phyloP scores from a whole-genome alignment of 148 eudicot species.

The Rhododendron vialii region DNA sequence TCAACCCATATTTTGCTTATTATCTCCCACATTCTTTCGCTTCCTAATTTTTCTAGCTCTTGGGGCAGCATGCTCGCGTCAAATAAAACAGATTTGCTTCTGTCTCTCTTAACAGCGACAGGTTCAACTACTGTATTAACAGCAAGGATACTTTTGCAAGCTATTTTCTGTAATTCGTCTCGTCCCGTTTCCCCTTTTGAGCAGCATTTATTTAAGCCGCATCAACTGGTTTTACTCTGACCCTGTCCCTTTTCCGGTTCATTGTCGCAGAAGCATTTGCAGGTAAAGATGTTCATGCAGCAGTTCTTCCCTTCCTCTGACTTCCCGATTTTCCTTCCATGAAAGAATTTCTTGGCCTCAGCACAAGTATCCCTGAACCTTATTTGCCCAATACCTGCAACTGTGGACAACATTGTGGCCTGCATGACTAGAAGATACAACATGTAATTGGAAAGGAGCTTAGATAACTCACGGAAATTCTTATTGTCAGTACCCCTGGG shows the following conservation, averaged over 20 bases:
- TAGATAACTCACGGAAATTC: conserved; percentile 11
- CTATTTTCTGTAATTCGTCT: neutral
- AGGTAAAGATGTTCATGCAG: neutral
- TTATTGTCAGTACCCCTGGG: neutral
- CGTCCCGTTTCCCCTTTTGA: neutral
- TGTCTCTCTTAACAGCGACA: conserved; percentile 9
- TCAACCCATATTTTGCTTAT: conserved; percentile 22
- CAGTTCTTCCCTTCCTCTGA: neutral
- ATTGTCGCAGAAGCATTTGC: neutral
- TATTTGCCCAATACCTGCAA: conserved; percentile 33
- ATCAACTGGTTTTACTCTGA: neutral
- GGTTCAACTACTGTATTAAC: neutral
- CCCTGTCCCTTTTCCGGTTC: neutral
- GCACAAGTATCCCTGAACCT: conserved; percentile 40
- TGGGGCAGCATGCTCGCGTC: conserved; percentile 16
- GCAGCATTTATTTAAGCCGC: neutral
- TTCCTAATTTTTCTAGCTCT: neutral
- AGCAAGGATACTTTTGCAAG: neutral
- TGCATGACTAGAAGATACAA: conserved; percentile 31
- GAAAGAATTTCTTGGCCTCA: conserved; percentile 24
- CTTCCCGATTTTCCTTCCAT: neutral
- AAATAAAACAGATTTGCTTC: conserved; percentile 18
- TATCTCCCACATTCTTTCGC: conserved; percentile 5
- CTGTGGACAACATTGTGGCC: conserved; percentile 27
- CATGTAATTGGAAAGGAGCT: conserved; percentile 27